Percentiles rank a stretch among this genome's conserved stretches.
Conservation (phyloP, 2,329 filamentous ascomycete species). For the Pseudogymnoascus sp. region DNA sequence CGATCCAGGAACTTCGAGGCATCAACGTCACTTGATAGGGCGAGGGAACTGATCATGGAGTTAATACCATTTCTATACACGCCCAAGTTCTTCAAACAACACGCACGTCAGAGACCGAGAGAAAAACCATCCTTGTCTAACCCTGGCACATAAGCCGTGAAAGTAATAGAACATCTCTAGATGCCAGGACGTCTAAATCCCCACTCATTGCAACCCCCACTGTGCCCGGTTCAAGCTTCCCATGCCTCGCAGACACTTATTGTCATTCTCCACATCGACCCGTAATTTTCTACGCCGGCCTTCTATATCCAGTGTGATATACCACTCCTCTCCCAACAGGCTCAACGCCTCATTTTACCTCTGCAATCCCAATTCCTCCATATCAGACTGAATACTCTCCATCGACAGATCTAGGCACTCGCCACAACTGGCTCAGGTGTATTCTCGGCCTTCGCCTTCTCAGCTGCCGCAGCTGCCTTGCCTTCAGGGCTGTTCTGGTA, state of each 20-base stretch:
- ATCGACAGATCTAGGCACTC: background rate
- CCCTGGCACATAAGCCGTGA: background rate
- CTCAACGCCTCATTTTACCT: background rate
- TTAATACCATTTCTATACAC: background rate
- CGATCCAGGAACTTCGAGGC: background rate
- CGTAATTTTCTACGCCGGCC: background rate
- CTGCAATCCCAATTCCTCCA: background rate
- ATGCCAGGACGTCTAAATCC: slow-evolving; percentile 6
- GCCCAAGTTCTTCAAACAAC: background rate
- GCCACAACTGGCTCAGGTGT: slow-evolving; percentile 13
- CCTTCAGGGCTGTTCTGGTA: slow-evolving; percentile 57
- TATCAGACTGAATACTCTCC: background rate
- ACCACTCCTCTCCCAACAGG: background rate
- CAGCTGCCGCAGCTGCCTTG: slow-evolving; percentile 25
- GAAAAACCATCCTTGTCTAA: slow-evolving; percentile 1
- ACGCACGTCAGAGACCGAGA: background rate
- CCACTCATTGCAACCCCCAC: background rate
- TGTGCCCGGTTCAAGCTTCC: background rate
- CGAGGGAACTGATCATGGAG: background rate
- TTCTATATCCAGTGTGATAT: background rate
- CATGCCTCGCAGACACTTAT: background rate
- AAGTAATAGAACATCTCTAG: slow-evolving; percentile 8
- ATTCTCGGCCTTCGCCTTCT: slow-evolving; percentile 35
- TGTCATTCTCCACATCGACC: background rate
- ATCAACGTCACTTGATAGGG: background rate